Conservation (phyloP, 179 eudicot genomes). For the Dionaea muscipula region DNA sequence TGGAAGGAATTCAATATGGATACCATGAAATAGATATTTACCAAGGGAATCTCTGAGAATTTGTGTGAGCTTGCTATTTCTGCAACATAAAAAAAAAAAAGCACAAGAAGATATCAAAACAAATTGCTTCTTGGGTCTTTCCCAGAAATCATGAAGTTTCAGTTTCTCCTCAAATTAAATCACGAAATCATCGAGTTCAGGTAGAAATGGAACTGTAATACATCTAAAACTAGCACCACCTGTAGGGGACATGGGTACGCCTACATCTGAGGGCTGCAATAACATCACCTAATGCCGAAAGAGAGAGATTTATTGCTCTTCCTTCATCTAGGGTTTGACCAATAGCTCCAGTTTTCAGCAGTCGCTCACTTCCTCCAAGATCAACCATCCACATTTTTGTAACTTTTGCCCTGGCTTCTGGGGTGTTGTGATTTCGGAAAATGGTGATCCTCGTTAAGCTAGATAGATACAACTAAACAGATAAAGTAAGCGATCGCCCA, state of each 20-base stretch:
- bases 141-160: too few species aligned
- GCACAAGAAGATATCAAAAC: too few species aligned
- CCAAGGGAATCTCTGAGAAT: conserved; percentile 64
- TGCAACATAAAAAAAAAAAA: conserved; percentile 20
- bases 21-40: conserved; percentile 9
- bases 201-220: too few species aligned
- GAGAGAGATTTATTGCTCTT: conserved; percentile 65
- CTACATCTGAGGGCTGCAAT: conserved; percentile 55
- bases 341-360: conserved; percentile 66
- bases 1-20: background rate
- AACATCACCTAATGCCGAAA: conserved; percentile 72
- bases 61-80: conserved; percentile 71
- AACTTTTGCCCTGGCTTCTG: conserved; percentile 27
- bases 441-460: conserved; percentile 72
- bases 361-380: conserved; percentile 71
- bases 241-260: conserved; percentile 56
- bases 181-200: too few species aligned
- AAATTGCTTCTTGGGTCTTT: too few species aligned
- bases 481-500: conserved; percentile 27
- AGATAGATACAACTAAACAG: conserved; percentile 37
- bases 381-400: conserved; percentile 82
- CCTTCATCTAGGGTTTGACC: conserved; percentile 70
- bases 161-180: too few species aligned
- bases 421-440: conserved; percentile 31
- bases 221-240: conserved; percentile 19